These are phyloP conservation scores for Fomitopsis schrenkii DNA, from an alignment of 1,284 basidiomycete species.

Conservation along the genomic window DNA sequence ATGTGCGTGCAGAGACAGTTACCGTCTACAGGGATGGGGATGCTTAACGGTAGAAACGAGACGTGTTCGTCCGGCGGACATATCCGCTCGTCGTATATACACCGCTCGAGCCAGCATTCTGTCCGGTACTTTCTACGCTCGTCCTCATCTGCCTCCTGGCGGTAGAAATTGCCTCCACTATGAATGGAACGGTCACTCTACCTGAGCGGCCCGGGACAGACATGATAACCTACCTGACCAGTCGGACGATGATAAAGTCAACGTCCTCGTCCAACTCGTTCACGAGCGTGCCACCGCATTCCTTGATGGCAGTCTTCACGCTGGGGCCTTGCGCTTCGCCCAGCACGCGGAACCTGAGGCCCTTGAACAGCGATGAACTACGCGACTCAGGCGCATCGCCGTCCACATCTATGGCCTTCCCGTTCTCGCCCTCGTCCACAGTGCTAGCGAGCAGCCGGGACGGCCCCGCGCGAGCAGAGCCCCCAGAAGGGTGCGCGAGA, in stretches of 20 bases:
- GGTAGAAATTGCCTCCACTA: conserved; percentile 62
- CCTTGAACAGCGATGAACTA: conserved; percentile 40
- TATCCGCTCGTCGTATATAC: conserved; percentile 63
- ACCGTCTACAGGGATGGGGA: conserved; percentile 52
- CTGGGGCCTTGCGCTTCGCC: conserved; percentile 58
- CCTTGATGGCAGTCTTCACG: conserved; percentile 55
- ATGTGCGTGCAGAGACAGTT: conserved; percentile 10
- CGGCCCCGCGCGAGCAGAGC: background rate
- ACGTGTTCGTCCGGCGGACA: conserved; percentile 57
- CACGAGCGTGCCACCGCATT: conserved; percentile 49
- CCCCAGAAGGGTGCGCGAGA: conserved; percentile 7
- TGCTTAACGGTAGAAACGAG: conserved; percentile 55
- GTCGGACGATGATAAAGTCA: conserved; percentile 63
- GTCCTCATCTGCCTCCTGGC: conserved; percentile 41
- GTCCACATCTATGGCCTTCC: background rate
- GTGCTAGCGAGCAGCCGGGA: background rate
- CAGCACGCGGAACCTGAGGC: conserved; percentile 49
- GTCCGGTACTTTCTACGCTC: conserved; percentile 60
- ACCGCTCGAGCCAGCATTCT: conserved; percentile 81
- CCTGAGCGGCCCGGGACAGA: background rate
- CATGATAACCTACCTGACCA: conserved; percentile 53
- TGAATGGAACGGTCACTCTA: background rate
- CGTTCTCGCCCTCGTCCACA: background rate
- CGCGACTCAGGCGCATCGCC: background rate
- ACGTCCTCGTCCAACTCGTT: conserved; percentile 46